These are phyloP conservation scores for Ramalina intermedia DNA, from an alignment of 495 filamentous ascomycete species.

Conservation along the genomic window DNA sequence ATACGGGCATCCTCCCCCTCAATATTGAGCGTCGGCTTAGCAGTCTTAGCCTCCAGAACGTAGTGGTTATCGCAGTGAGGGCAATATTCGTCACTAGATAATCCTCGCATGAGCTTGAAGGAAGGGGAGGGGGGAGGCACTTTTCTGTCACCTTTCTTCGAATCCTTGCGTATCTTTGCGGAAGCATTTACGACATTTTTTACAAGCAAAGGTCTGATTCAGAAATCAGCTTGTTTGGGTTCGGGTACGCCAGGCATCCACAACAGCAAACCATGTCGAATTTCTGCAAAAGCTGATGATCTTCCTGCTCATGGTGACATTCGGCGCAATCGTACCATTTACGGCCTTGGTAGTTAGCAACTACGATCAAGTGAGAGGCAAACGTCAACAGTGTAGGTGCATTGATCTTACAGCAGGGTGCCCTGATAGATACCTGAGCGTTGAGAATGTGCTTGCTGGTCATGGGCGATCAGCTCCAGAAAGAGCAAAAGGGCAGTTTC, in stretches of 20 bases:
- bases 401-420: slow-evolving; percentile 66
- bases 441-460: slow-evolving; percentile 90
- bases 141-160: slow-evolving; percentile 52
- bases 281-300: slow-evolving; percentile 58
- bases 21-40: slow-evolving; percentile 63
- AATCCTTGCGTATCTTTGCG: slow-evolving; percentile 83
- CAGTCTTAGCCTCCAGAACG: slow-evolving; percentile 72
- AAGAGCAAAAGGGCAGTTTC: too few relatives aligned
- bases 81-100: slow-evolving; percentile 85
- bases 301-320: slow-evolving; percentile 73
- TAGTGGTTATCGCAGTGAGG: slow-evolving; percentile 99
- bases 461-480: too few relatives aligned
- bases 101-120: neutral
- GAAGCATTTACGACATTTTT: slow-evolving; percentile 97
- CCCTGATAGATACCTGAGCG: slow-evolving; percentile 91
- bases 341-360: slow-evolving; percentile 36
- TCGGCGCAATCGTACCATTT: slow-evolving; percentile 99
- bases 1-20: slow-evolving; percentile 81
- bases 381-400: neutral
- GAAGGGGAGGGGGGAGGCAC: neutral
- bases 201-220: slow-evolving; percentile 65
- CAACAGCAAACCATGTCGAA: slow-evolving; percentile 56
- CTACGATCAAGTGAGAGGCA: slow-evolving; percentile 3
- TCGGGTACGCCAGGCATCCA: neutral
- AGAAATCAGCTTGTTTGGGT: neutral